A percentile compares a stretch with the other conserved stretches of the same genome.
Conservation (phyloP, 495 filamentous ascomycete species). For the Podospora tetraspora region DNA sequence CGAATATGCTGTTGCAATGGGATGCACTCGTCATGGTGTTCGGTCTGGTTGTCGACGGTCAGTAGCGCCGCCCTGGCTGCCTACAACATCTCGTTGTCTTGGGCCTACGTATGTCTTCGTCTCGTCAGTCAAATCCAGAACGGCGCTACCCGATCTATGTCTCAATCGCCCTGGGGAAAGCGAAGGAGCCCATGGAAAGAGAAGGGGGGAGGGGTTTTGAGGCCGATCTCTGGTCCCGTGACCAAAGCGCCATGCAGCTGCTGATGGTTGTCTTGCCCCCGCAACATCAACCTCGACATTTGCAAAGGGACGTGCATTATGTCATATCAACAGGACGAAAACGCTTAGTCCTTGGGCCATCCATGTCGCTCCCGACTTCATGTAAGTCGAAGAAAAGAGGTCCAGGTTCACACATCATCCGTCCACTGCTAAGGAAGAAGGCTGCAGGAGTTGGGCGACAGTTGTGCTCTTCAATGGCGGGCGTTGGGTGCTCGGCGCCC, state of each 20-base stretch:
- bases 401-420: neutral
- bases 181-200: neutral
- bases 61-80: neutral
- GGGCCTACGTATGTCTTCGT: neutral
- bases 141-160: neutral
- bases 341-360: neutral
- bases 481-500: neutral
- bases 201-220: neutral
- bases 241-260: neutral
- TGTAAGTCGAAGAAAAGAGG: neutral
- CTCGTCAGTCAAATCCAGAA: neutral
- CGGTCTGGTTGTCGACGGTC: neutral
- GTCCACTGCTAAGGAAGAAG: neutral
- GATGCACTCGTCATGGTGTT: neutral
- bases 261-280: neutral
- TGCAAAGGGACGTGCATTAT: neutral
- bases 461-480: neutral
- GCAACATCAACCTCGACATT: neutral
- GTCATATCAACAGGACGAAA: neutral
- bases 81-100: neutral
- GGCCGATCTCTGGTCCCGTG: neutral
- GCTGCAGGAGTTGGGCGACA: neutral
- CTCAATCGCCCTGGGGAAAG: neutral
- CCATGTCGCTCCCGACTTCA: neutral
- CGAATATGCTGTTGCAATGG: neutral